Base-by-base conservation (phyloP, 1,284 basidiomycete species). In the Inonotus hispidus region DNA sequence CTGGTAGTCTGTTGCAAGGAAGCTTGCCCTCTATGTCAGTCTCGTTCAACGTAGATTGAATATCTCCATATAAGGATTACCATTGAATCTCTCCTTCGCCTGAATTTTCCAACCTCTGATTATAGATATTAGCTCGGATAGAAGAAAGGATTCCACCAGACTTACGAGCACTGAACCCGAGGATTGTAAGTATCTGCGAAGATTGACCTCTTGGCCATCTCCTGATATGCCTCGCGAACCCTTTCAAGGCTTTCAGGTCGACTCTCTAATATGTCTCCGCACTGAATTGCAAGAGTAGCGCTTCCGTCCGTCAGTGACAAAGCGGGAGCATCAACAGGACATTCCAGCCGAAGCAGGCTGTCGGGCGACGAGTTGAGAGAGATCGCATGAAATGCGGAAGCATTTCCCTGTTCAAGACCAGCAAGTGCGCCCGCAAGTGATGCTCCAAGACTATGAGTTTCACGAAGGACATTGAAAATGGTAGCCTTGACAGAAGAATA, bases 401-500 rank as follows among this genome's bases (percentile, higher is more conserved):
- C 64, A 38, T 67, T 52, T 8, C 66, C 66, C 16, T 35, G 41
- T 55, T 68, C 67, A 4, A 63, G 47, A 16, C 32, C 62, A 3
- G 60, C 60, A 7, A 68, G 45, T 29, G 61, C 54, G 3, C 56
- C n/a, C 29, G 58, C 55, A 16, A 64, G 58, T 23, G 21, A 13
- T 16, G 14, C 29, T n/a, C 60, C 50, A 25, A 21, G 5, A 3
- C 13, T 21, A 43, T 66, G 62, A 19, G 65, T 61, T 2, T 46
- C 52, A 46, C 67, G 67, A 23, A 68, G 58, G 8, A 53, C 25
- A 4, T 3, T 1, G 58, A 68, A 66, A 10, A 66, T 53, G n/a
- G 37, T n/a, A 16, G 4, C 16, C 23, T 59, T 64, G 27, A 63
- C 63, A 27, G 54, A 27, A 5, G 35, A 41, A 41, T 61, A 64